Conservation (phyloP, 106 monocot species). For the Allium sativum region DNA sequence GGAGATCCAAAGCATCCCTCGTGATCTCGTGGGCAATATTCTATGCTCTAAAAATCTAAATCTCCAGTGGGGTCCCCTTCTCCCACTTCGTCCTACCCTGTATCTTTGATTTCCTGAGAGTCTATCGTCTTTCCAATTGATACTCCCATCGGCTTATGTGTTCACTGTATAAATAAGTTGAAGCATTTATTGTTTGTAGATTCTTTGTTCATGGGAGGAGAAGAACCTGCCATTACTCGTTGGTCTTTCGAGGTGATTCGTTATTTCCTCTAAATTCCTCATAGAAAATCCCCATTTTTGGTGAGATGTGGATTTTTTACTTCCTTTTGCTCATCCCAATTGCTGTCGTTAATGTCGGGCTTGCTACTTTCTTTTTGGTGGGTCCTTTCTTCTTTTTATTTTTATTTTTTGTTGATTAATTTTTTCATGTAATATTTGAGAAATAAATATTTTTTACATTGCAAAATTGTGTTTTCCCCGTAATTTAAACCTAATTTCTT, state of each 20-base stretch:
- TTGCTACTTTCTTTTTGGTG: slow-evolving; percentile 14
- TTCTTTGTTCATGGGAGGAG: slow-evolving; percentile 1
- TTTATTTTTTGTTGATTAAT: neutral
- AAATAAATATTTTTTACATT: no score
- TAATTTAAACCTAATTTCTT: neutral
- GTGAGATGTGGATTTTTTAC: slow-evolving; percentile 7
- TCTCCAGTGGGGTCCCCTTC: no score
- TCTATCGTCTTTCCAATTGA: no score
- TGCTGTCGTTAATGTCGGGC: slow-evolving; percentile 11
- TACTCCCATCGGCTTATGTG: no score
- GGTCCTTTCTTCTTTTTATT: neutral
- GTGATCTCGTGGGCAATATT: no score
- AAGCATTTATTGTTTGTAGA: no score
- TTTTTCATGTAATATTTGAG: neutral
- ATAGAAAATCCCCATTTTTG: neutral
- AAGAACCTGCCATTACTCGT: slow-evolving; percentile 5
- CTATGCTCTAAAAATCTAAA: no score
- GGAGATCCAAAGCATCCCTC: no score
- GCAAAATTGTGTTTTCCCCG: no score
- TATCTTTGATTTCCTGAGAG: no score
- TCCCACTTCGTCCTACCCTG: no score
- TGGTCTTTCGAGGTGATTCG: slow-evolving; percentile 13
- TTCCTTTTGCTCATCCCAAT: slow-evolving; percentile 11
- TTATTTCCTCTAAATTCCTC: neutral
- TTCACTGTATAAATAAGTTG: no score